Percentiles rank a stretch among this genome's conserved stretches.
Evolutionary conservation across 495 filamentous ascomycete genomes (phyloP).

Genomic region (Penicillium ucsense): DNA sequence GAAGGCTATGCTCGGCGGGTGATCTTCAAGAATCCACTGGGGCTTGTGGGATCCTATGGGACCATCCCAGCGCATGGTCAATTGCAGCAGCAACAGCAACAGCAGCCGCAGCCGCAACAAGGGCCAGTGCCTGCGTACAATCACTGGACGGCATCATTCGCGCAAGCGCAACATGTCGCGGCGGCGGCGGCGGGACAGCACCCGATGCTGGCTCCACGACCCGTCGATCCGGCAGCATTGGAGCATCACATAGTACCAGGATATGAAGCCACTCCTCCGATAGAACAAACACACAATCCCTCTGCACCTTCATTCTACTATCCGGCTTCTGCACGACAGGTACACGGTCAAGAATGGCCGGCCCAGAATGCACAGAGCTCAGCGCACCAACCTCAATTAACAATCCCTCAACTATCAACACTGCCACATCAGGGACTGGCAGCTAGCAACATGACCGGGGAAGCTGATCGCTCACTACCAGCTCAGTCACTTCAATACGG

Average conservation of each 20-base stretch:
- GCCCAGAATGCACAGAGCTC: background rate
- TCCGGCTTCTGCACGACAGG: conserved; percentile 7
- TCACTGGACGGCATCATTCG: conserved; percentile 6
- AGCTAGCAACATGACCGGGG: too few relatives aligned
- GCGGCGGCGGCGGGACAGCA: conserved; percentile 25
- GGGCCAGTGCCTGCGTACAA: conserved; percentile 7
- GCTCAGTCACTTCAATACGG: too few relatives aligned
- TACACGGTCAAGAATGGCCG: conserved; percentile 5
- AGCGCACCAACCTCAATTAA: too few relatives aligned
- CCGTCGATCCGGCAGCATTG: conserved; percentile 6
- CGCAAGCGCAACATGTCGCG: conserved; percentile 11
- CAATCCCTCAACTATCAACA: background rate
- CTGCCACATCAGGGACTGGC: background rate
- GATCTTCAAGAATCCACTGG: conserved; percentile 82
- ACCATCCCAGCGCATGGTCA: conserved; percentile 16
- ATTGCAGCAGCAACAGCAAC: conserved; percentile 11
- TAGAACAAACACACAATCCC: background rate
- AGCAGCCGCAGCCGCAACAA: too few relatives aligned
- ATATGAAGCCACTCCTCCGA: background rate
- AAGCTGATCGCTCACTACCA: too few relatives aligned
- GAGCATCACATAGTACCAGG: conserved; percentile 7
- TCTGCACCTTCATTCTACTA: conserved; percentile 13
- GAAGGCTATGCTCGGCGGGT: conserved; percentile 93
- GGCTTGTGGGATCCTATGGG: conserved; percentile 39
- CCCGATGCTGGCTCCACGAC: conserved; percentile 28